phyloP scores from a whole-genome alignment of 2,329 filamentous ascomycete genomes.

The Fusarium sp. region DNA sequence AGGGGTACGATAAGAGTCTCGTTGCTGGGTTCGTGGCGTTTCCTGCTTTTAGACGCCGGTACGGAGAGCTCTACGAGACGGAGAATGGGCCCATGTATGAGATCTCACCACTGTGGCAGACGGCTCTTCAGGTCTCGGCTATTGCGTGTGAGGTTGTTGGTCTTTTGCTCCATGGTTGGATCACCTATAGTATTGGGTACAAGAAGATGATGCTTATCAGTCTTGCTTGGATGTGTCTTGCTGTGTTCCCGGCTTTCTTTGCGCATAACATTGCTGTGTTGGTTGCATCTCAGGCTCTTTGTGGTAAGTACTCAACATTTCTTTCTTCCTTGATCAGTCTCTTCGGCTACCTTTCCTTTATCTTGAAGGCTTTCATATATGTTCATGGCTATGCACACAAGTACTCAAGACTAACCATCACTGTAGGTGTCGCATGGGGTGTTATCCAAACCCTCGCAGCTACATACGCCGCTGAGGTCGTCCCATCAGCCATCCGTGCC shows the following conservation, averaged over 20 bases:
- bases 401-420: not conserved
- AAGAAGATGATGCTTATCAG: conserved; percentile 55
- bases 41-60: conserved; percentile 39
- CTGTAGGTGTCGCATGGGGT: conserved; percentile 50
- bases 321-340: too few relatives aligned
- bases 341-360: accelerated
- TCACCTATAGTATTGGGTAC: conserved; percentile 54
- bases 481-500: conserved; percentile 48
- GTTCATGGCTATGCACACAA: too few relatives aligned
- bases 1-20: conserved; percentile 38
- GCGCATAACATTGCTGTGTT: conserved; percentile 49
- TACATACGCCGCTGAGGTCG: conserved; percentile 56
- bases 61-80: conserved; percentile 43
- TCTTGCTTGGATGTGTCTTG: conserved; percentile 51
- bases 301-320: too few relatives aligned
- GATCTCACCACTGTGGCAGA: conserved; percentile 30
- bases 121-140: conserved; percentile 14
- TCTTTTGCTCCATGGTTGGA: conserved; percentile 55
- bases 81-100: conserved; percentile 21
- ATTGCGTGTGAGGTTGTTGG: conserved; percentile 49
- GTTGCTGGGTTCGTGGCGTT: conserved; percentile 36
- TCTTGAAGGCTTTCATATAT: accelerated
- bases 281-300: conserved; percentile 52
- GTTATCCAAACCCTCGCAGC: conserved; percentile 53
- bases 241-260: conserved; percentile 57